Evolutionary conservation across 208 protist species (phyloP), one percentile per base, ranked within the genome.

Genomic region (Borovskyia barvae): DNA sequence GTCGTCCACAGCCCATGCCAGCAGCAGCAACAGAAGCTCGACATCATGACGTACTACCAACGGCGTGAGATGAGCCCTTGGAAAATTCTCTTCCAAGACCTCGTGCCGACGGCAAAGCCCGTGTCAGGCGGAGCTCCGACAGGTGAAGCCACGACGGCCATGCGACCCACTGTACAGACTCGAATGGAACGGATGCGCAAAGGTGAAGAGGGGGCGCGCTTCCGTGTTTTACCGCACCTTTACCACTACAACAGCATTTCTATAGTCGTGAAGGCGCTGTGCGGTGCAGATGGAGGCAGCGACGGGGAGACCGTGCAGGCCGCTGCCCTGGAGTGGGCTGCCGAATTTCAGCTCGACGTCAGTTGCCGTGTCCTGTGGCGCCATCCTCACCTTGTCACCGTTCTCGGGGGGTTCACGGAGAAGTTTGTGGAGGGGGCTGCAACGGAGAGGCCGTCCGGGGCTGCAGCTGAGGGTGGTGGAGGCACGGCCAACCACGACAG

Each of bases 341-440:
- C 40, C 26, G 33, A 86, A 28, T 92, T 92, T 61, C 54, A 85
- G 45, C 71, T 80, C 47, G 85, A 92, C 50, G 76, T 72, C 39
- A 62, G 56, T 1, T 62, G 52, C 15, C 85, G 85, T 33, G 30
- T 46, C 24, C 42, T 49, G 24, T 92, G 85, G 85, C 85, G 69
- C 61, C 81, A 88, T 66, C 81, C 85, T 15, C 51, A 77, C 59
- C 24, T 92, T 19, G 57, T 85, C 33, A 49, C 41, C 30, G 85
- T 73, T 61, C 62, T 72, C 26, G 85, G 85, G 14, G 78, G 73
- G 17, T 92, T 76, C 65, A 83, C 79, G 20, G 81, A 92, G 53
- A 80, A 67, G 56, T 75, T 82, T 49, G 41, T 32, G 36, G 39
- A 32, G n/a, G 2, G 9, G 32, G 43, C 25, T 1, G 35, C 19